A percentile compares a stretch with the other conserved stretches of the same genome.
phyloP scores from a whole-genome alignment of 2,329 filamentous ascomycete species.

The Claviceps sp. region DNA sequence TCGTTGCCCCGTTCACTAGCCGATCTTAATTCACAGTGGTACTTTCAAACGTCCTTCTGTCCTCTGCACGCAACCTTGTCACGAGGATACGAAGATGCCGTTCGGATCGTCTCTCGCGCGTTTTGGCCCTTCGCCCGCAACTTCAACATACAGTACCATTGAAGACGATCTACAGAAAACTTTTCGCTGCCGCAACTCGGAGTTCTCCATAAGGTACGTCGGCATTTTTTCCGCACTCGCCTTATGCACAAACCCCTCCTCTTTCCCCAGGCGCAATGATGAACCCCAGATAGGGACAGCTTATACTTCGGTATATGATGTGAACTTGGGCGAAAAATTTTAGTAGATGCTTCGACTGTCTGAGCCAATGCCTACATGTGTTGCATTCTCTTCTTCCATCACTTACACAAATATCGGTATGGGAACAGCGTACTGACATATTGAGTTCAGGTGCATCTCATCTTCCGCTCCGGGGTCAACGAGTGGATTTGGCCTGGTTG shows the following conservation, averaged over 20 bases:
- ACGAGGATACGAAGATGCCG: too few species aligned
- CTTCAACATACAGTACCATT: too few species aligned
- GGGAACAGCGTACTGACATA: slow-evolving; percentile 13
- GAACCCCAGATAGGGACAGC: slow-evolving; percentile 99
- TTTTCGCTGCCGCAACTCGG: slow-evolving; percentile 44
- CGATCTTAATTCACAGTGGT: too few species aligned
- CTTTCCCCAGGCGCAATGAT: slow-evolving; percentile 49
- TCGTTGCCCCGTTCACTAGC: too few species aligned
- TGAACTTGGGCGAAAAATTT: slow-evolving; percentile 85
- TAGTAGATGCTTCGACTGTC: slow-evolving; percentile 99
- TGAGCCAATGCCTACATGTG: slow-evolving; percentile 36
- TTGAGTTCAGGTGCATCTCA: slow-evolving; percentile 60
- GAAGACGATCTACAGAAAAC: too few species aligned
- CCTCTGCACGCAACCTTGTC: too few species aligned
- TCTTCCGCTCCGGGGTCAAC: slow-evolving; percentile 39
- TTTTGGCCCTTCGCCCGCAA: too few species aligned
- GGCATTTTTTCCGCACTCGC: not conserved
- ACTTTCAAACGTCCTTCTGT: too few species aligned
- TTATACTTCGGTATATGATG: slow-evolving; percentile 90
- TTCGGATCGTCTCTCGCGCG: too few species aligned
- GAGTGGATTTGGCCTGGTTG: slow-evolving; percentile 84
- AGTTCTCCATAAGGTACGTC: slow-evolving; percentile 73
- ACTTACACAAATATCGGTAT: not conserved
- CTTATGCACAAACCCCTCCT: not conserved
- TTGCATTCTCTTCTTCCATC: not conserved